Conservation (phyloP, 2,329 filamentous ascomycete genomes). For the Trichoderma atrobrunneum region DNA sequence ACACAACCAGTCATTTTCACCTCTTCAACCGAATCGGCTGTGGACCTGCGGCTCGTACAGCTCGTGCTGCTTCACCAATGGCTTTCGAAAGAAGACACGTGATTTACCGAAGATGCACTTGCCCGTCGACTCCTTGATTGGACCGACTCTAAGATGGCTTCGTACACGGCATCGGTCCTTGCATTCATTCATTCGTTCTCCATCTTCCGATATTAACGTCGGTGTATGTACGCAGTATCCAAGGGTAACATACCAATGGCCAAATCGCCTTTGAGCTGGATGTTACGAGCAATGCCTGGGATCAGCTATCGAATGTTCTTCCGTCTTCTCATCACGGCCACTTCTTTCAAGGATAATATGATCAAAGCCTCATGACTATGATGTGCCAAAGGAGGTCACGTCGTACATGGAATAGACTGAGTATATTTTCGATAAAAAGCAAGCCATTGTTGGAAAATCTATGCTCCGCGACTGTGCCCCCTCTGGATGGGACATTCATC, state of each 20-base stretch:
- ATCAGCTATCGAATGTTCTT: not conserved
- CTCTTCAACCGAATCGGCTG: not conserved
- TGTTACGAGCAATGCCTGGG: not conserved
- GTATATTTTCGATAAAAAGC: not conserved
- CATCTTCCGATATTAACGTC: fast-evolving
- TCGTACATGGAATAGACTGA: not conserved
- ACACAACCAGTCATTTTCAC: not conserved
- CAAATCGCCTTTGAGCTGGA: not conserved
- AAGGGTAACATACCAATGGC: too few species aligned
- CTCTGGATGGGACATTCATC: not conserved
- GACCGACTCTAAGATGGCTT: not conserved
- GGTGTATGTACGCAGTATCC: not conserved
- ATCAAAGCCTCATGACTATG: not conserved
- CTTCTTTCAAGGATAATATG: not conserved
- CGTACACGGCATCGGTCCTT: not conserved
- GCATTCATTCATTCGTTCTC: not conserved
- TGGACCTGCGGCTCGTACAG: not conserved
- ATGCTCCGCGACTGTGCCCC: not conserved
- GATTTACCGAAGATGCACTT: slow-evolving; percentile 10
- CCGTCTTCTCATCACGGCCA: not conserved
- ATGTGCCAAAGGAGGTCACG: not conserved
- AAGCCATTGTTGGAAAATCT: not conserved
- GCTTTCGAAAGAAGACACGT: slow-evolving; percentile 5
- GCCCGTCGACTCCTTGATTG: not conserved
- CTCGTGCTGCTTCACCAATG: not conserved